Evolutionary conservation across 331 rosid species (phyloP), one percentile per base, ranked within the genome.

Genomic region (Saraca asoca): DNA sequence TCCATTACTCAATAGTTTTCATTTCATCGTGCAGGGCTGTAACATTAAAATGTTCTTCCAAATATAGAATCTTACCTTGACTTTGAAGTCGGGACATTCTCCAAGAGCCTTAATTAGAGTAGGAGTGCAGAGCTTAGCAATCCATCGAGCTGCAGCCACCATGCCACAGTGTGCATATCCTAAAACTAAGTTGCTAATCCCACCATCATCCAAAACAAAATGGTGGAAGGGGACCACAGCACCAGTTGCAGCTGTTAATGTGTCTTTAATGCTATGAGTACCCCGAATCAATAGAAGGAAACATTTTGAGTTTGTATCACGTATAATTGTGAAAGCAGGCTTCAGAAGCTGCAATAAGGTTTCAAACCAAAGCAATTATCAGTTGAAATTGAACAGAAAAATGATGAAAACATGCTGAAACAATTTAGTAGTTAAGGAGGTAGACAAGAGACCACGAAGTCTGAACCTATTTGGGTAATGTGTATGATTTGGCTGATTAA

Each of bases 91-190:
- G 11, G 97, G 97, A 80, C 68, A 81, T 81, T 93, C 91, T 62
- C 41, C 70, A 58, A 89, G 87, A 73, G 90, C 98, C 81, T 83
- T 76, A 38, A 81, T 86, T 70, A 93, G 79, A 76, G 80, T 82
- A 68, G 98, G 97, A 75, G 91, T 80, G 80, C 87, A 84, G 49
- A 90, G 94, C 91, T 84, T 93, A 55, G 98, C 95, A 78, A 88
- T 93, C 98, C 98, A 93, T 24, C 97, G 90, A 65, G 97, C 98
- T 58, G 98, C 96, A 74, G 97, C 98, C 77, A 93, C 98, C 98
- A 93, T 93, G 60, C 98, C 98, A 68, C 93, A 93, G 67, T 93
- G 98, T 20, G 98, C 98, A 80, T 93, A 93, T 64, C 98, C 98
- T 58, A 93, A 82, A 76, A 93, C 83, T 62, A 93, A 80, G 79